These are phyloP conservation scores for Aphanomyces euteiches DNA, from an alignment of 352 stramenopile genomes.

Conservation along the genomic window DNA sequence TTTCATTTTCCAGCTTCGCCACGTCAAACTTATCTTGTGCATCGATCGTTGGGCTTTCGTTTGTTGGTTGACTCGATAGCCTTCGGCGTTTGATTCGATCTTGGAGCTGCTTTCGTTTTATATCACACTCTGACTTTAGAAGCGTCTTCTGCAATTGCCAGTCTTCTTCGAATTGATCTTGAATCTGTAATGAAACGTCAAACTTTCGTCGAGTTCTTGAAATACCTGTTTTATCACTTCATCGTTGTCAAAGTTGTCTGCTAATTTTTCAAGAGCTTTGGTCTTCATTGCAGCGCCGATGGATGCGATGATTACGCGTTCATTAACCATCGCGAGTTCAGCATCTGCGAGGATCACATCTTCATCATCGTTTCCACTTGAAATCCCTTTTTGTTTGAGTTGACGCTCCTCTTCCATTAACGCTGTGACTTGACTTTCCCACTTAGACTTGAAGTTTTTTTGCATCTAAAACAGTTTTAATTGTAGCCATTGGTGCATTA, in stretches of 20 bases:
- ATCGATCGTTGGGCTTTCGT: slow-evolving; percentile 9
- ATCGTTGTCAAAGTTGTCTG: neutral
- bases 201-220: neutral
- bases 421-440: slow-evolving; percentile 16
- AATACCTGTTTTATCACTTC: neutral
- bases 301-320: neutral
- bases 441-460: slow-evolving; percentile 31
- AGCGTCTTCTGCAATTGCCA: slow-evolving; percentile 12
- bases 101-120: slow-evolving; percentile 34
- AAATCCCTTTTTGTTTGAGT: slow-evolving; percentile 5
- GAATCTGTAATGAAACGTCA: slow-evolving; percentile 6
- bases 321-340: neutral
- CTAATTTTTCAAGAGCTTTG: neutral
- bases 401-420: slow-evolving; percentile 21
- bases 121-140: neutral
- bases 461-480: slow-evolving; percentile 29
- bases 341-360: neutral
- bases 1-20: neutral
- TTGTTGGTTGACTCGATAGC: slow-evolving; percentile 11
- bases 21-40: neutral
- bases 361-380: no score
- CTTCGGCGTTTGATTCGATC: slow-evolving; percentile 35
- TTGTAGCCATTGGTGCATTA: slow-evolving; percentile 4
- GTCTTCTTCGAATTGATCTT: slow-evolving; percentile 8
- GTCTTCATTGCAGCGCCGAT: neutral